Evolutionary conservation across 1,284 basidiomycete species (phyloP).

Genomic region (Volvariella volvacea): DNA sequence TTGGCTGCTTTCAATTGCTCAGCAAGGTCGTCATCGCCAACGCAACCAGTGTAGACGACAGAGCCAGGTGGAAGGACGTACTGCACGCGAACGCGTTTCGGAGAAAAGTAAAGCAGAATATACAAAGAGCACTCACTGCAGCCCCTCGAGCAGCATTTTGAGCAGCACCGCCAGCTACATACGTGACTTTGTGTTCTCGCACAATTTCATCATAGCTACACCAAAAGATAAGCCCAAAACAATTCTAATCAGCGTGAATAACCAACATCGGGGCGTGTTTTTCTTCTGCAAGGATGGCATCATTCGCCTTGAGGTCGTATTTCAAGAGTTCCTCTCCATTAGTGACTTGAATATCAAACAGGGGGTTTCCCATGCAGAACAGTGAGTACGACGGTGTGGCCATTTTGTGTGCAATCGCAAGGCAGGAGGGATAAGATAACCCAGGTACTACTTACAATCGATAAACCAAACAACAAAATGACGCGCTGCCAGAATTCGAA

Average conservation of each 20-base stretch:
- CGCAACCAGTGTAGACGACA: constrained; percentile 93
- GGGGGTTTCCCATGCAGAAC: constrained; percentile 84
- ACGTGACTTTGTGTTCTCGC: constrained; percentile 73
- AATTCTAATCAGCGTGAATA: constrained; percentile 7
- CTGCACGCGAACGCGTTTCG: constrained; percentile 32
- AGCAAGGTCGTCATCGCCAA: constrained; percentile 89
- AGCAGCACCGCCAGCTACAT: constrained; percentile 95
- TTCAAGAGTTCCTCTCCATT: constrained; percentile 82
- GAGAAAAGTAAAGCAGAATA: neutral
- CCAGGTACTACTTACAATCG: too few relatives aligned
- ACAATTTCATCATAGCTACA: constrained; percentile 85
- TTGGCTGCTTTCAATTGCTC: constrained; percentile 91
- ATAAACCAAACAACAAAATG: too few relatives aligned
- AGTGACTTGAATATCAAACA: constrained; percentile 85
- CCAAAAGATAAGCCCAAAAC: neutral
- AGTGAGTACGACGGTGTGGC: constrained; percentile 38
- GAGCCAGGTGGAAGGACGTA: constrained; percentile 87
- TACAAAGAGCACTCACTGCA: constrained; percentile 65
- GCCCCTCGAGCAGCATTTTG: constrained; percentile 97
- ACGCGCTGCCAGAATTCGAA: too few relatives aligned
- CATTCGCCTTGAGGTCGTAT: constrained; percentile 91
- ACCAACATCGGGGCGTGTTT: constrained; percentile 81
- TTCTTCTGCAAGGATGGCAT: constrained; percentile 91
- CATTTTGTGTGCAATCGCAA: too few relatives aligned
- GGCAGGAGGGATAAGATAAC: too few relatives aligned